Evolutionary conservation across 768 basidiomycete genomes (phyloP).

Genomic region (Terana coerulea): DNA sequence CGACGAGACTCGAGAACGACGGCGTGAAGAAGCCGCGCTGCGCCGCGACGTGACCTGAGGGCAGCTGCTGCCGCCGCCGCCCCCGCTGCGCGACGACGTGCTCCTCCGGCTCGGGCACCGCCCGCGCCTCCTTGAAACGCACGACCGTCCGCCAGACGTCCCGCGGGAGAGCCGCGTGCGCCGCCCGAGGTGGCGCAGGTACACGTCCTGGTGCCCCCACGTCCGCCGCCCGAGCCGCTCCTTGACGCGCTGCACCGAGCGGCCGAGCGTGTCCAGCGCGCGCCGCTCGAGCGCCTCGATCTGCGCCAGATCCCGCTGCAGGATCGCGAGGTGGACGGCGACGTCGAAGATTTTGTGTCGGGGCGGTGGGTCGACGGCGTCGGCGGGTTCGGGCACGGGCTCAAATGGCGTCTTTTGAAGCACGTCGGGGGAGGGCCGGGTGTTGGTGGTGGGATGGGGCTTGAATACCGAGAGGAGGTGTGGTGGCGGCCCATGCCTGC

Average conservation of each 20-base stretch:
- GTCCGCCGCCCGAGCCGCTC: conserved; percentile 78
- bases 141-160: conserved; percentile 48
- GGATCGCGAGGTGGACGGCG: conserved; percentile 50
- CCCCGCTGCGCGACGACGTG: conserved; percentile 13
- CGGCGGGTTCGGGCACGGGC: conserved; percentile 13
- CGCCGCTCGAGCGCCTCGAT: conserved; percentile 42
- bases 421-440: too few species aligned
- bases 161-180: conserved; percentile 38
- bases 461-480: too few species aligned
- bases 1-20: background rate
- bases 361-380: conserved; percentile 12
- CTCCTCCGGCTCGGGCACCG: conserved; percentile 1
- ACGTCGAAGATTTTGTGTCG: conserved; percentile 38
- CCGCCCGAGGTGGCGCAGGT: conserved; percentile 30
- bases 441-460: too few species aligned
- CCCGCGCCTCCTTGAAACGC: conserved; percentile 31
- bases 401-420: too few species aligned
- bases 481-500: too few species aligned
- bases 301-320: conserved; percentile 50
- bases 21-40: conserved; percentile 4
- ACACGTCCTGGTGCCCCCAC: conserved; percentile 58
- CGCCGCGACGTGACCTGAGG: background rate
- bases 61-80: background rate
- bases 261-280: conserved; percentile 41
- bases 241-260: conserved; percentile 60